Base-by-base conservation (phyloP, 768 basidiomycete genomes). In the Kwoniella sp. region DNA sequence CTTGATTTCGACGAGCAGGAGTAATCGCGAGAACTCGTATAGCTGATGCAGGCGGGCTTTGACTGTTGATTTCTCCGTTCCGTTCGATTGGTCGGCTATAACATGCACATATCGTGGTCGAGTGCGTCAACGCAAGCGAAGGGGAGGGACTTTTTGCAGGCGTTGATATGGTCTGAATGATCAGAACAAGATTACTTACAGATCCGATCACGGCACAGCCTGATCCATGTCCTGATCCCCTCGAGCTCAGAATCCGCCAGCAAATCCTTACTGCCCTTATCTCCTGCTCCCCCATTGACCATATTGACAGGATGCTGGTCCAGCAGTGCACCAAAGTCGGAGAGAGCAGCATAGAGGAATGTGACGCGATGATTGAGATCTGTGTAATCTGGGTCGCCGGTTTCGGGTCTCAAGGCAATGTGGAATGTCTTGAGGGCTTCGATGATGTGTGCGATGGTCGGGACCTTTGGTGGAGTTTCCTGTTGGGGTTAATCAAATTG, bases 41-140 rank as follows among this genome's bases (percentile, higher is more conserved):
- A 75, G 47, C 20, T 71, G 67, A 48, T 56, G 52, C 28, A 75
- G 47, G 17, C 69, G 48, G 9, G 69, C 51, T 58, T 75, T 75
- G 48, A 69, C 63, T 13, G 34, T 68, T 9, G 38, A 12, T 55
- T 48, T 58, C 2, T n/a, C 22, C 8, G 64, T 23, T 22, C 58
- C 45, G 34, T 72, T 22, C 23, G 56, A 57, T 47, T 67, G 56
- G 9, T 60, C 58, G 11, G 64, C 54, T 47, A 47, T 31, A 12
- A 47, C 7, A 52, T 37, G n/a, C n/a, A n/a, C n/a, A n/a, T n/a
- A n/a, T n/a, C n/a, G n/a, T n/a, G n/a, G n/a, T n/a, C n/a, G n/a
- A n/a, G n/a, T n/a, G n/a, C n/a, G n/a, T n/a, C n/a, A n/a, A n/a
- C n/a, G n/a, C n/a, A n/a, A n/a, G n/a, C n/a, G n/a, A n/a, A n/a